Evolutionary conservation across 2,329 filamentous ascomycete species (phyloP).

Genomic region (Claviceps sp.): DNA sequence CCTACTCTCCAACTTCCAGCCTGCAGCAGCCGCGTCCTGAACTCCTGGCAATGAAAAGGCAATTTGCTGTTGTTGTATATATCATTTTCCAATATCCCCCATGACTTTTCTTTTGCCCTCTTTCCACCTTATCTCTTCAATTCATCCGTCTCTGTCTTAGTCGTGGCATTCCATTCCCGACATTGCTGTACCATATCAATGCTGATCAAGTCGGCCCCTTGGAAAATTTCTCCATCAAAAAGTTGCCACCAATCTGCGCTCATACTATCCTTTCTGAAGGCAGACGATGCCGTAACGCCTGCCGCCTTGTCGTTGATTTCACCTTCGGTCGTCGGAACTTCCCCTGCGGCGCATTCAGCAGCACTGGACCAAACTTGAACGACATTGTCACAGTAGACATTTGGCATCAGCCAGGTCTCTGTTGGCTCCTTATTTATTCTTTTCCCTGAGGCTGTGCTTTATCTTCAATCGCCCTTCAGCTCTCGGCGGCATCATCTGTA

Average conservation of each 20-base stretch:
- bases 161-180: not conserved
- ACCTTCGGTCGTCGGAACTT: not conserved
- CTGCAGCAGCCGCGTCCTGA: not conserved
- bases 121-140: not conserved
- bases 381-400: not conserved
- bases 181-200: not conserved
- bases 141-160: not conserved
- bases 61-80: conserved; percentile 1
- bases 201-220: not conserved
- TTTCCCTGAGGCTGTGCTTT: not conserved
- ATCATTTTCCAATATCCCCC: conserved; percentile 1
- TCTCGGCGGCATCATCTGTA: not conserved
- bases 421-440: not conserved
- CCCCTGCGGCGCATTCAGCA: too few relatives aligned
- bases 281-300: not conserved
- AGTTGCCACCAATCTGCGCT: not conserved
- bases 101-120: not conserved
- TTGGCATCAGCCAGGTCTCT: not conserved
- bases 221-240: not conserved
- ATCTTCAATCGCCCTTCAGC: not conserved
- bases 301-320: not conserved
- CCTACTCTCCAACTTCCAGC: not conserved
- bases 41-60: not conserved
- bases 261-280: not conserved
- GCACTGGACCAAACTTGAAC: not conserved